A percentile compares a stretch with the other conserved stretches of the same genome.
Evolutionary conservation across 2,329 filamentous ascomycete genomes (phyloP).

Genomic region (Lachnellula cervina): DNA sequence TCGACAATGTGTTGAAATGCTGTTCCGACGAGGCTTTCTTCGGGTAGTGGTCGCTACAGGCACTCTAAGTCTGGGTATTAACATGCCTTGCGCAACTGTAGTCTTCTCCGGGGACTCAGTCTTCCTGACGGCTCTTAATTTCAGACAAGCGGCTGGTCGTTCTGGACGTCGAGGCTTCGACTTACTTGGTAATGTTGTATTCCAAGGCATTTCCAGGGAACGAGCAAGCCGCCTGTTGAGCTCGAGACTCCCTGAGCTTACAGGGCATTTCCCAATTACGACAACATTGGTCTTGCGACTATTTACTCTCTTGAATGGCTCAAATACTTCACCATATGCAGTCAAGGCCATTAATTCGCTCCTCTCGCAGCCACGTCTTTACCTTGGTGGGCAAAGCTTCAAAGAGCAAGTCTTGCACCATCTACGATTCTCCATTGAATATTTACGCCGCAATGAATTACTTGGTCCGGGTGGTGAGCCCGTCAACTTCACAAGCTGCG

Average conservation of each 20-base stretch:
- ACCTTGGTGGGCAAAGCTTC: constrained; percentile 63
- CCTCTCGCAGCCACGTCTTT: constrained; percentile 64
- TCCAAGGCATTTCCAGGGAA: constrained; percentile 57
- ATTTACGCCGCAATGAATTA: constrained; percentile 64
- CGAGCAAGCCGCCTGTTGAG: constrained; percentile 67
- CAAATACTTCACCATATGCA: constrained; percentile 58
- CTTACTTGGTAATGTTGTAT: constrained; percentile 74
- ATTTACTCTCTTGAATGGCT: constrained; percentile 62
- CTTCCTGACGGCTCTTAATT: constrained; percentile 70
- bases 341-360: constrained; percentile 59
- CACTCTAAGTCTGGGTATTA: constrained; percentile 72
- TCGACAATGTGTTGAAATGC: constrained; percentile 66
- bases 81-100: constrained; percentile 79
- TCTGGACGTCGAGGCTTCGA: constrained; percentile 78
- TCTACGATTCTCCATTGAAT: constrained; percentile 76
- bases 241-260: constrained; percentile 67
- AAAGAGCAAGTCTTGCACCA: constrained; percentile 70
- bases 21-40: constrained; percentile 69
- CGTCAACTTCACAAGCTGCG: constrained; percentile 65
- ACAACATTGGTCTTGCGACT: constrained; percentile 67
- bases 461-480: constrained; percentile 57
- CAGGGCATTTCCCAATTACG: constrained; percentile 73
- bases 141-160: constrained; percentile 70
- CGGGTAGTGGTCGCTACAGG: constrained; percentile 70
- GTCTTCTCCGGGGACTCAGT: constrained; percentile 71